Conservation (phyloP, 768 basidiomycete genomes). For the Pisolithus albus region DNA sequence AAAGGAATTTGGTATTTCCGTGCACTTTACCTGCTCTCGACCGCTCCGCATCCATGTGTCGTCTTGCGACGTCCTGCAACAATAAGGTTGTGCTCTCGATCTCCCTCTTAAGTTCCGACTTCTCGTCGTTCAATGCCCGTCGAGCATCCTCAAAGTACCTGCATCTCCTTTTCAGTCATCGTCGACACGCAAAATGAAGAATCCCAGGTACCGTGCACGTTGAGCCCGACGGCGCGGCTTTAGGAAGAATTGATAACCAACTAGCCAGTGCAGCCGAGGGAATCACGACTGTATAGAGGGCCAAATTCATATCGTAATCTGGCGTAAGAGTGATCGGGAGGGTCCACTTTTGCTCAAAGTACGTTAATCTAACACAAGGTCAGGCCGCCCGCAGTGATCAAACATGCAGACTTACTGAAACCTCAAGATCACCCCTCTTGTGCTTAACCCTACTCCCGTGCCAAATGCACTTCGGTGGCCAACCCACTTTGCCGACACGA, state of each 20-base stretch:
- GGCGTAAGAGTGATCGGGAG: constrained; percentile 53
- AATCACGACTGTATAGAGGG: constrained; percentile 44
- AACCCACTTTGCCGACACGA: constrained; percentile 45
- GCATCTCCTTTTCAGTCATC: constrained; percentile 14
- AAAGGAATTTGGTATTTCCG: constrained; percentile 1
- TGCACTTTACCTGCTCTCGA: constrained; percentile 52
- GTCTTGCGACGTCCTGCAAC: constrained; percentile 61
- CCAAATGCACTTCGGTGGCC: constrained; percentile 38
- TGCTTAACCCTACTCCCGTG: constrained; percentile 38
- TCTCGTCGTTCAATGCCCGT: constrained; percentile 55
- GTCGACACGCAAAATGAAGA: constrained; percentile 7
- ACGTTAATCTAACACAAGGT: constrained; percentile 36
- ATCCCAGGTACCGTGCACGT: constrained; percentile 42
- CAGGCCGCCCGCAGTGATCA: constrained; percentile 10
- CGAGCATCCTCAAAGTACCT: constrained; percentile 67
- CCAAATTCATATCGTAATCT: constrained; percentile 40
- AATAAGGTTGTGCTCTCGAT: constrained; percentile 55
- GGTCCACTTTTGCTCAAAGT: constrained; percentile 50
- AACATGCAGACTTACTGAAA: constrained; percentile 40
- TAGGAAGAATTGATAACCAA: constrained; percentile 53
- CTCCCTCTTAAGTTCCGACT: constrained; percentile 54
- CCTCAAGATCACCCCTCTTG: constrained; percentile 44
- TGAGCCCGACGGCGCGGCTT: constrained; percentile 48
- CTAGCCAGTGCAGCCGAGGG: constrained; percentile 46
- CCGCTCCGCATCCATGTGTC: constrained; percentile 57